phyloP scores from a whole-genome alignment of 306 rosid species.

The Pueraria montana region DNA sequence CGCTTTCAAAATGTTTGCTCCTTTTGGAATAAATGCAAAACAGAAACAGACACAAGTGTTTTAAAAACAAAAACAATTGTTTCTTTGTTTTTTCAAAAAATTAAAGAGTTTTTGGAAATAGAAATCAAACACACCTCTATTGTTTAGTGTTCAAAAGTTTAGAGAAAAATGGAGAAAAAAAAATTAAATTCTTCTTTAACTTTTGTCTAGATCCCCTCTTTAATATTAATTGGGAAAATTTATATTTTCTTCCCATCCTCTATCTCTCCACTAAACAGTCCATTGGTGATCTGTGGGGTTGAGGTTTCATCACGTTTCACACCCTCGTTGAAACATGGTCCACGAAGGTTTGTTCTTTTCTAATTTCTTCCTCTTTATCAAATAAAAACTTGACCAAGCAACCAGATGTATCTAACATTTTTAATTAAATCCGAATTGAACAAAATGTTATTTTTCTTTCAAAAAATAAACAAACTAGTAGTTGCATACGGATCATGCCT shows the following conservation, averaged over 20 bases:
- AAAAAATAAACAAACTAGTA: not conserved
- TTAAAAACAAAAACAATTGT: not conserved
- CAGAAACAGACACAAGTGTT: no score
- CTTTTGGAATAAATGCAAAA: not conserved
- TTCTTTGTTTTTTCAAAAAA: no score
- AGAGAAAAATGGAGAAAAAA: not conserved
- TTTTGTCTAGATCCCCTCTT: not conserved
- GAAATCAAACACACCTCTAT: not conserved
- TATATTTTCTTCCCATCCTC: not conserved
- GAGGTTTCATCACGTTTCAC: not conserved
- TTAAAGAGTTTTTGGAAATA: no score
- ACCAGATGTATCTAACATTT: not conserved
- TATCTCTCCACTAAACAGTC: not conserved
- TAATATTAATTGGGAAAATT: not conserved
- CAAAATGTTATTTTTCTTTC: not conserved
- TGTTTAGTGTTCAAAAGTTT: not conserved
- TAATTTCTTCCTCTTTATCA: not conserved
- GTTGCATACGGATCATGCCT: conserved; percentile 7
- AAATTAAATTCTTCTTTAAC: not conserved
- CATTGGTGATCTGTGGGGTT: conserved; percentile 19
- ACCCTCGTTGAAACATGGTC: not conserved
- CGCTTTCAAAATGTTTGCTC: not conserved
- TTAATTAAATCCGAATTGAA: not conserved
- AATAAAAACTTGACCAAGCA: not conserved
- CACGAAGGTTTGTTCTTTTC: conserved; percentile 18